These are phyloP conservation scores for Rubroboletus pulcherrimus DNA, from an alignment of 768 basidiomycete genomes.

Conservation along the genomic window DNA sequence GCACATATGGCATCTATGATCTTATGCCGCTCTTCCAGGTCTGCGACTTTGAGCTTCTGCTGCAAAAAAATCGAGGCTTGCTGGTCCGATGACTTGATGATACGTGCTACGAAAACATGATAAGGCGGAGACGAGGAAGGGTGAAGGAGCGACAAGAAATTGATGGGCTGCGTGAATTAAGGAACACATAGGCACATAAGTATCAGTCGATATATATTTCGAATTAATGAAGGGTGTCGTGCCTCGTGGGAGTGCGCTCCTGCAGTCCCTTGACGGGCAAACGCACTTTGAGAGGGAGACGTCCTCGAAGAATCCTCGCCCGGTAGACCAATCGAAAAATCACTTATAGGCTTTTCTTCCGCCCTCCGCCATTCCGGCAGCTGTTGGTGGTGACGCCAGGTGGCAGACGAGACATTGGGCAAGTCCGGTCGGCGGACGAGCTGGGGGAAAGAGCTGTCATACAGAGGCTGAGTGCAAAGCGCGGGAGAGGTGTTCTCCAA, in stretches of 20 bases:
- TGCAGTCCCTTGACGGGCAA: constrained; percentile 26
- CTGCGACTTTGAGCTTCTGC: constrained; percentile 86
- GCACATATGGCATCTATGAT: constrained; percentile 86
- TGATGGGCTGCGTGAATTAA: constrained; percentile 61
- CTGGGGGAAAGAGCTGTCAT: constrained; percentile 31
- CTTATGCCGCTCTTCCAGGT: constrained; percentile 69
- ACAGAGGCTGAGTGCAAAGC: constrained; percentile 35
- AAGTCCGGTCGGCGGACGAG: constrained; percentile 19
- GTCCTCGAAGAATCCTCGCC: constrained; percentile 29
- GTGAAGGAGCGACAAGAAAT: constrained; percentile 81
- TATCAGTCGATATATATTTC: constrained; percentile 10
- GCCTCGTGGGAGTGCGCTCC: constrained; percentile 50
- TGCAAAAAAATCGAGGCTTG: constrained; percentile 89
- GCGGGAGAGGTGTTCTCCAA: constrained; percentile 40
- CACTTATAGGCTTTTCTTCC: constrained; percentile 27
- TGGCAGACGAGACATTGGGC: constrained; percentile 8
- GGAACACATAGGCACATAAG: constrained; percentile 7
- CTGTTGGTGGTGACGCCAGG: constrained; percentile 29
- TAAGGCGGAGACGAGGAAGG: constrained; percentile 85
- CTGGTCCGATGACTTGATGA: constrained; percentile 87
- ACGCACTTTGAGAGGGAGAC: constrained; percentile 26
- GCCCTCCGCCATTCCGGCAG: constrained; percentile 43
- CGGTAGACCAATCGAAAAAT: constrained; percentile 22
- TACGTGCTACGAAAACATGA: constrained; percentile 74
- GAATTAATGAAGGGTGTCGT: constrained; percentile 17